A percentile compares a stretch with the other conserved stretches of the same genome.
These are phyloP conservation scores for Anethum foeniculum DNA, from an alignment of 140 eudicot species.

Conservation along the genomic window DNA sequence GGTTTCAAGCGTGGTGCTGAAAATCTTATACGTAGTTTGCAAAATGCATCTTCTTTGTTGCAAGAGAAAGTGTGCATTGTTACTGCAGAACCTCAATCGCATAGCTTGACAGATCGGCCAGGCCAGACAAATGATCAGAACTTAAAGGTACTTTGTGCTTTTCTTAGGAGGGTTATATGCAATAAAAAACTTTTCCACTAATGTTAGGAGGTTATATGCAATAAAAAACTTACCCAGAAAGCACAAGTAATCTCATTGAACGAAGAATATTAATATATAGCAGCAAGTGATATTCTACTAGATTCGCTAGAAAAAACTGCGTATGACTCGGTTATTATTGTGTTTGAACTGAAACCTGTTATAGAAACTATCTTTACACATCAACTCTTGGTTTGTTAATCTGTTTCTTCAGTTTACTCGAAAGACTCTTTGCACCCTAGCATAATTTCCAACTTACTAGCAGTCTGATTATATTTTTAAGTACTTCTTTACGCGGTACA, in stretches of 20 bases:
- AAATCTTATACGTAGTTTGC: constrained; percentile 48
- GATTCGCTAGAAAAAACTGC: background rate
- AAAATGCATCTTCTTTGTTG: constrained; percentile 38
- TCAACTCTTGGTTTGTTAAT: background rate
- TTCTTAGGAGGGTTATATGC: background rate
- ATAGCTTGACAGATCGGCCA: constrained; percentile 13
- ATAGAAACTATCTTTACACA: background rate
- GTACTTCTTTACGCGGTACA: background rate
- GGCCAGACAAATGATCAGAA: constrained; percentile 18
- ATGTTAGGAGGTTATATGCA: background rate
- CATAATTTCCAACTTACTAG: background rate
- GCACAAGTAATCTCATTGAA: background rate
- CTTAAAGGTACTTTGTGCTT: constrained; percentile 41
- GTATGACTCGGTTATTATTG: background rate
- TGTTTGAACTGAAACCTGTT: background rate
- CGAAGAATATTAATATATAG: background rate
- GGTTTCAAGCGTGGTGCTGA: constrained; percentile 65
- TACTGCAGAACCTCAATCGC: constrained; percentile 14
- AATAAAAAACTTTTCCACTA: background rate
- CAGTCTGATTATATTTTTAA: background rate
- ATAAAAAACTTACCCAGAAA: background rate
- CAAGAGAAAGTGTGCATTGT: constrained; percentile 28
- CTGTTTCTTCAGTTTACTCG: background rate
- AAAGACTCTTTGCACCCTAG: background rate
- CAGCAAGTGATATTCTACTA: background rate